These are phyloP conservation scores for Botrytis byssoidea DNA, from an alignment of 2,329 filamentous ascomycete species.

Conservation along the genomic window DNA sequence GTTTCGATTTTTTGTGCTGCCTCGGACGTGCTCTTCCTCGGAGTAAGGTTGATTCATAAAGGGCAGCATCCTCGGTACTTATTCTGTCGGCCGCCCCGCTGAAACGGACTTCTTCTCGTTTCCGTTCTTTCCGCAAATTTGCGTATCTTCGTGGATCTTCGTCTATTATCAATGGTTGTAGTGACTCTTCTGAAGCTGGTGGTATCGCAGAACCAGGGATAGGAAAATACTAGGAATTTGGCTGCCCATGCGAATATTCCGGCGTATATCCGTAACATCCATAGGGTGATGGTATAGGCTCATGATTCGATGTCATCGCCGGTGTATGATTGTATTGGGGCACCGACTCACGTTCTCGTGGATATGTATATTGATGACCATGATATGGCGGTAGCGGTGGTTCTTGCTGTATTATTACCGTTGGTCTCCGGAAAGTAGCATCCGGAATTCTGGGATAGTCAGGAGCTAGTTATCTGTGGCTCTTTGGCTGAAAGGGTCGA, in stretches of 20 bases:
- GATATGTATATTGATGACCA: not conserved
- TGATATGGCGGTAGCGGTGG: not conserved
- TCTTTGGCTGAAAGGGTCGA: not conserved
- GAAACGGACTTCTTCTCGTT: not conserved
- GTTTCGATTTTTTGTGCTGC: too few relatives aligned
- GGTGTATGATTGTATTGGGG: not conserved
- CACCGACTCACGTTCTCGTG: not conserved
- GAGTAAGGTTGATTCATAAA: not conserved
- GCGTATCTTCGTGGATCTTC: not conserved
- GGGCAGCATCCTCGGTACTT: not conserved
- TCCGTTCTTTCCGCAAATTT: not conserved
- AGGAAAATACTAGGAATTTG: not conserved
- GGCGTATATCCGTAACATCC: not conserved
- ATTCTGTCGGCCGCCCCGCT: not conserved
- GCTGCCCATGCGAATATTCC: not conserved
- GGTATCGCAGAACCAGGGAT: too few relatives aligned
- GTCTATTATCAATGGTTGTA: not conserved
- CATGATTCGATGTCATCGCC: not conserved
- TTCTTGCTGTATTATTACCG: not conserved
- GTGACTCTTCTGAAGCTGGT: not conserved
- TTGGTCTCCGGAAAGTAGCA: not conserved
- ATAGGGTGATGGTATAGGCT: not conserved
- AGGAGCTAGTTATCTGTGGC: not conserved
- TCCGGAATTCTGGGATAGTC: not conserved
- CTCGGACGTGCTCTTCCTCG: fast-evolving